These are phyloP conservation scores for Cytospora mali DNA, from an alignment of 2,329 filamentous ascomycete species.

Conservation along the genomic window DNA sequence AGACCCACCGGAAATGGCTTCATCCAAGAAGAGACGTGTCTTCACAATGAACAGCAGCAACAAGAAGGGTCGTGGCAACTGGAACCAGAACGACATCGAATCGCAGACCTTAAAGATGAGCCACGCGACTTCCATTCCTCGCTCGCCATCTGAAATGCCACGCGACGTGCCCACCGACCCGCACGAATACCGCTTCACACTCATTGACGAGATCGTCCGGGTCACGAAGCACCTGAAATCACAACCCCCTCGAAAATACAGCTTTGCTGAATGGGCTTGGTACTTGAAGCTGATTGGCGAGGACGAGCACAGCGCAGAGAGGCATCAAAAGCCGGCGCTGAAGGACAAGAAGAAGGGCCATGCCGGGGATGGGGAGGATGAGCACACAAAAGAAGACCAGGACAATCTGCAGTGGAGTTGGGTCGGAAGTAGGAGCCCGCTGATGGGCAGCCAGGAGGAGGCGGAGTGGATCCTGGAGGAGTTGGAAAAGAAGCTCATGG, in stretches of 20 bases:
- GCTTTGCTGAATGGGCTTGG: slow-evolving; percentile 84
- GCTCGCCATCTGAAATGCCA: slow-evolving; percentile 37
- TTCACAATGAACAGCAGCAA: slow-evolving; percentile 9
- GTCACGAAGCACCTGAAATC: slow-evolving; percentile 65
- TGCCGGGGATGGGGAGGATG: slow-evolving; percentile 7
- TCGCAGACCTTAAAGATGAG: slow-evolving; percentile 20
- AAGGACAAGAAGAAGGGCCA: slow-evolving; percentile 13
- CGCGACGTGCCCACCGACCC: slow-evolving; percentile 46
- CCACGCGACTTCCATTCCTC: slow-evolving; percentile 37
- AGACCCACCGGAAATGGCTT: slow-evolving; percentile 10
- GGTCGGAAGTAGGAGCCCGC: slow-evolving; percentile 68
- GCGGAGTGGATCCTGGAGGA: slow-evolving; percentile 73
- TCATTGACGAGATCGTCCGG: slow-evolving; percentile 71
- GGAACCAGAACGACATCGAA: slow-evolving; percentile 16
- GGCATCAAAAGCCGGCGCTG: slow-evolving; percentile 47
- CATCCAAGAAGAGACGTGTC: slow-evolving; percentile 8
- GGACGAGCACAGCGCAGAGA: slow-evolving; percentile 55
- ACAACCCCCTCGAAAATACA: slow-evolving; percentile 65
- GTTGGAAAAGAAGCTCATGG: slow-evolving; percentile 58
- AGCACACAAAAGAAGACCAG: slow-evolving; percentile 19
- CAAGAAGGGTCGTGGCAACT: neutral
- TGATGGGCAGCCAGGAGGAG: slow-evolving; percentile 70
- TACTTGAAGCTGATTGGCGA: slow-evolving; percentile 78
- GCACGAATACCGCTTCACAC: slow-evolving; percentile 61
- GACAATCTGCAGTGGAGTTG: slow-evolving; percentile 65